phyloP scores from a whole-genome alignment of 2,329 filamentous ascomycete genomes.

The Diaporthe vexans region DNA sequence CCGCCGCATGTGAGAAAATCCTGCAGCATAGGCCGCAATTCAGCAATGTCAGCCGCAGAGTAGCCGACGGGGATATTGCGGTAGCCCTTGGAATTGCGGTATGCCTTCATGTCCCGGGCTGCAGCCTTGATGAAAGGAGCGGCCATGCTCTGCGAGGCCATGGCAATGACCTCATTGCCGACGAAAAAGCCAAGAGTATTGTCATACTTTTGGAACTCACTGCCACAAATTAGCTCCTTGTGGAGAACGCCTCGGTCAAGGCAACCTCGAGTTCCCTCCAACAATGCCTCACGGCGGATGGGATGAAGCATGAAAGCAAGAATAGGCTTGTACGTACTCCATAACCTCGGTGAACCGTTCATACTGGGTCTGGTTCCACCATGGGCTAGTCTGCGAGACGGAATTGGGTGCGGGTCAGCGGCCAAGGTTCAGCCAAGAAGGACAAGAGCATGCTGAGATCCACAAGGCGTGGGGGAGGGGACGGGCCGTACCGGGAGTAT shows the following conservation, averaged over 20 bases:
- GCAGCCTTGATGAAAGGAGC: slow-evolving; percentile 89
- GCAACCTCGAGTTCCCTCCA: not conserved
- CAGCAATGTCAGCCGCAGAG: slow-evolving; percentile 86
- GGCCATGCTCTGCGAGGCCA: slow-evolving; percentile 68
- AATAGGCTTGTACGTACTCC: slow-evolving; percentile 58
- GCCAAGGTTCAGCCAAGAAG: slow-evolving; percentile 12
- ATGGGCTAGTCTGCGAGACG: slow-evolving; percentile 55
- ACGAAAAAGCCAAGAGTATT: slow-evolving; percentile 89
- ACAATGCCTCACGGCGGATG: not conserved
- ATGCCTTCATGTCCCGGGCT: slow-evolving; percentile 84
- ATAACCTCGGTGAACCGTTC: slow-evolving; percentile 78
- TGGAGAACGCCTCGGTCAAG: not conserved
- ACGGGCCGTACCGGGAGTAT: slow-evolving; percentile 67
- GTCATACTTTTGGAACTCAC: slow-evolving; percentile 79
- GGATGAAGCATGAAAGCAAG: not conserved
- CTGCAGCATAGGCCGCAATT: slow-evolving; percentile 72
- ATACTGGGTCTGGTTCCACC: slow-evolving; percentile 81
- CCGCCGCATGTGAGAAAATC: slow-evolving; percentile 84
- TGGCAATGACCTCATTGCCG: slow-evolving; percentile 88
- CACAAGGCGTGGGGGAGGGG: slow-evolving; percentile 46
- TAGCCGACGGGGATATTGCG: slow-evolving; percentile 89
- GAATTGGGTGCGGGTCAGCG: slow-evolving; percentile 39
- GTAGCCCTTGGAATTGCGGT: slow-evolving; percentile 81
- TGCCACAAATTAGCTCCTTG: not conserved
- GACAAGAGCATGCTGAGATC: not conserved